A percentile compares a stretch with the other conserved stretches of the same genome.
phyloP scores from a whole-genome alignment of 2,329 filamentous ascomycete genomes.

The Penicillium sp. region DNA sequence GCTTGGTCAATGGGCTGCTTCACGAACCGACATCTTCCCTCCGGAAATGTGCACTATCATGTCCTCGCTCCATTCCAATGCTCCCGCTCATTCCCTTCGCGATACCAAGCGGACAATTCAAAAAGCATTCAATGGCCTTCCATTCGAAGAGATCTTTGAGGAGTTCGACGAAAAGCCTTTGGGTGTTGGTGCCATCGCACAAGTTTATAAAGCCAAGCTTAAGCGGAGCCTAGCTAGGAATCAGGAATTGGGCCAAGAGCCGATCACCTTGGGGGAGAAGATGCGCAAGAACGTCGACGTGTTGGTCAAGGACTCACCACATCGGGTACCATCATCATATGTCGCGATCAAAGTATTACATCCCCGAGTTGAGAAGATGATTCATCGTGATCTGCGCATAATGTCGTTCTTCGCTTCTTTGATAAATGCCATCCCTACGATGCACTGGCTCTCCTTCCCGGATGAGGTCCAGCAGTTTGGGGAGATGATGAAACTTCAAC shows the following conservation, averaged over 20 bases:
- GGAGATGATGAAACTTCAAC: constrained; percentile 97
- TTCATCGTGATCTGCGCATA: constrained; percentile 86
- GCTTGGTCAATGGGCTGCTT: constrained; percentile 98
- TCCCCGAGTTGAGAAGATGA: constrained; percentile 82
- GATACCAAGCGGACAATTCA: constrained; percentile 77
- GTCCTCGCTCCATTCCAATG: constrained; percentile 92
- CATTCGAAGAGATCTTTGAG: constrained; percentile 90
- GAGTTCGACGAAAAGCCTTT: constrained; percentile 89
- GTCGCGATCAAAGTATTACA: constrained; percentile 97
- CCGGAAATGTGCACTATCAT: constrained; percentile 87
- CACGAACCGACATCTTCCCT: constrained; percentile 93
- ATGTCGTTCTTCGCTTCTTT: constrained; percentile 87
- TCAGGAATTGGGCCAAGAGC: constrained; percentile 52
- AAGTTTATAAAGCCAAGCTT: constrained; percentile 94
- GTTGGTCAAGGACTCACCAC: constrained; percentile 80
- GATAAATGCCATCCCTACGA: constrained; percentile 85
- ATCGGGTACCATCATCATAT: constrained; percentile 82
- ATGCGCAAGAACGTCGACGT: constrained; percentile 80
- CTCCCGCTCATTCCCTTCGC: constrained; percentile 82
- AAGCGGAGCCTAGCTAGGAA: constrained; percentile 73
- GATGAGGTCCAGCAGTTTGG: constrained; percentile 94
- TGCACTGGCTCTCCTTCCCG: constrained; percentile 94
- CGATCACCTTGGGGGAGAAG: constrained; percentile 62
- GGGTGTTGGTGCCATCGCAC: constrained; percentile 92
- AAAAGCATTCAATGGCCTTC: constrained; percentile 74